Conservation (phyloP, 192 early-diverging fungal genomes). For the Coemansia sp. region DNA sequence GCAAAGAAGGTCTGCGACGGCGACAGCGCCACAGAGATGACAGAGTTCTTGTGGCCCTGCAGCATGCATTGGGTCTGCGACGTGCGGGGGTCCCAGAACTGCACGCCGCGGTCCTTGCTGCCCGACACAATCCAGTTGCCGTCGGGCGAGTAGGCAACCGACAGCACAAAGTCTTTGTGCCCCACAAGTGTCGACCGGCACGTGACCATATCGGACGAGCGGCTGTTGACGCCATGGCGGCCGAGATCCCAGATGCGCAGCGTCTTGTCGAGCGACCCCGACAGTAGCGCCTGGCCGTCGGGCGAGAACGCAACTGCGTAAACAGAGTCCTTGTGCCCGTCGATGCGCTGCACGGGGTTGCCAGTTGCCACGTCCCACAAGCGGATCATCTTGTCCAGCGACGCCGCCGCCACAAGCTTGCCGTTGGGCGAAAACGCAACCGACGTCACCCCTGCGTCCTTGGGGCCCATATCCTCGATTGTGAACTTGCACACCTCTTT, state of each 20-base stretch:
- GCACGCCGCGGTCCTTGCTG: constrained; percentile 90
- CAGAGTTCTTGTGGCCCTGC: constrained; percentile 96
- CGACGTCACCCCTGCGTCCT: constrained; percentile 94
- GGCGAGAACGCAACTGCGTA: constrained; percentile 95
- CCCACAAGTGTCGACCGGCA: constrained; percentile 56
- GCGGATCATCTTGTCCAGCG: constrained; percentile 90
- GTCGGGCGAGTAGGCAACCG: constrained; percentile 83
- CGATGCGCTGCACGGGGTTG: constrained; percentile 79
- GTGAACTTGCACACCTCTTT: constrained; percentile 70
- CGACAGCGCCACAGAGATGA: constrained; percentile 89
- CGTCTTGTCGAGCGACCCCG: constrained; percentile 91
- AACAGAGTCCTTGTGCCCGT: constrained; percentile 94
- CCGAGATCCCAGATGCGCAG: constrained; percentile 91
- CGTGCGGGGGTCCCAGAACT: constrained; percentile 88
- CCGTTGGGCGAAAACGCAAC: constrained; percentile 92
- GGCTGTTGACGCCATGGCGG: constrained; percentile 30
- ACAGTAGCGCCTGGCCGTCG: constrained; percentile 88
- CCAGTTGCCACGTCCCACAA: constrained; percentile 84
- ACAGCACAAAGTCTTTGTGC: constrained; percentile 97
- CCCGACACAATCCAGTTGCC: constrained; percentile 91
- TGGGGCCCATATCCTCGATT: constrained; percentile 78
- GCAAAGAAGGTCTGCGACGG: constrained; percentile 86
- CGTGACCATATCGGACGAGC: constrained; percentile 32
- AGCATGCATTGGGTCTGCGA: constrained; percentile 79
- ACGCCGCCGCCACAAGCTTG: constrained; percentile 83